Percentiles rank a stretch among this genome's conserved stretches.
These are phyloP conservation scores for Viola pubescens DNA, from an alignment of 441 rosid species.

Conservation along the genomic window DNA sequence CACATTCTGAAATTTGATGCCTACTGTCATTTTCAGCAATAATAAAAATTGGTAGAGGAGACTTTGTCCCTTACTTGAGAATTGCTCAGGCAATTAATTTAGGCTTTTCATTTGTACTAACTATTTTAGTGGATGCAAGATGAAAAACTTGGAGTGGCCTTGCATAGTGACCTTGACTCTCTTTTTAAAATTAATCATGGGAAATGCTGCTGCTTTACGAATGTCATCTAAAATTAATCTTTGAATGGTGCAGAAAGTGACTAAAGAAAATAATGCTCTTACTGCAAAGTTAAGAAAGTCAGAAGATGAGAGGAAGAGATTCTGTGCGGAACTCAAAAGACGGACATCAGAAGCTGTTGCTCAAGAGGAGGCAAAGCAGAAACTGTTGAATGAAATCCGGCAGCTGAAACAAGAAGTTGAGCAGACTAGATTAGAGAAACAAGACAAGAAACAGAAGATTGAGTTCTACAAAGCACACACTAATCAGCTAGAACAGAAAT, in stretches of 20 bases:
- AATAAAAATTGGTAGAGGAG: no score
- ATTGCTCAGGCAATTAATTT: background rate
- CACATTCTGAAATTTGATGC: no score
- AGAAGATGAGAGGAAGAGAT: slow-evolving; percentile 60
- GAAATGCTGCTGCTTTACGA: background rate
- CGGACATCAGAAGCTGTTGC: slow-evolving; percentile 46
- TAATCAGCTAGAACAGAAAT: slow-evolving; percentile 61
- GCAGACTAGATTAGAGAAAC: slow-evolving; percentile 61
- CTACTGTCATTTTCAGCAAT: no score
- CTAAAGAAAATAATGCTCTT: slow-evolving; percentile 61
- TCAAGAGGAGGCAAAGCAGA: slow-evolving; percentile 53
- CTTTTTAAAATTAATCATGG: background rate
- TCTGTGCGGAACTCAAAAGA: slow-evolving; percentile 61
- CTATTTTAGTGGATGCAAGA: background rate
- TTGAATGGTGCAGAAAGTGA: slow-evolving; percentile 51
- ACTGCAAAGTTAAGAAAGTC: slow-evolving; percentile 52
- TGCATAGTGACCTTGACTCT: background rate
- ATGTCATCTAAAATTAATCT: slow-evolving; percentile 5
- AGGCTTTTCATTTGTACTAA: background rate
- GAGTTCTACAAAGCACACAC: slow-evolving; percentile 59
- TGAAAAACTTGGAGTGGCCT: background rate
- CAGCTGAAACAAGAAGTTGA: slow-evolving; percentile 48
- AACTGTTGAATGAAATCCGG: slow-evolving; percentile 56
- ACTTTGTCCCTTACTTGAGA: background rate
- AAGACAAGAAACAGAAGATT: slow-evolving; percentile 63